A percentile compares a stretch with the other conserved stretches of the same genome.
Conservation (phyloP, 192 early-diverging fungal genomes). For the Backusella morwellensis region DNA sequence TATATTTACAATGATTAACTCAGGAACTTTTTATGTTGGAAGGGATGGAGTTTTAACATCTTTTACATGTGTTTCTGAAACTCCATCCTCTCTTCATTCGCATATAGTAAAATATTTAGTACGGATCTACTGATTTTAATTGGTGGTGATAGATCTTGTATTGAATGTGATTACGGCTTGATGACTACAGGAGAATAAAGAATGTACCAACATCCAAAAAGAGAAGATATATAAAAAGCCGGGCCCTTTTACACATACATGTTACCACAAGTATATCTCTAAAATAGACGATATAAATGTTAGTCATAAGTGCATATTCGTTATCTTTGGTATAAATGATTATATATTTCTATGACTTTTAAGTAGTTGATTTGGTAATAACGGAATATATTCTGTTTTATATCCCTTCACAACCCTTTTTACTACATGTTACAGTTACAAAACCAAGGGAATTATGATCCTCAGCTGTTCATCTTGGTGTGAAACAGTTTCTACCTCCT, state of each 20-base stretch:
- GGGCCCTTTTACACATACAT: not conserved
- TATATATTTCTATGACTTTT: not conserved
- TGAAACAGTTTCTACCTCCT: conserved; percentile 3
- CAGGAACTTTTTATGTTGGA: not conserved
- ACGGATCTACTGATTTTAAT: not conserved
- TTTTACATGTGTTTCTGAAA: not conserved
- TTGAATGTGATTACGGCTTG: not conserved
- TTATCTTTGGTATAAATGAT: not conserved
- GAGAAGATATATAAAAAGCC: not conserved
- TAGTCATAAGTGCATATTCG: not conserved
- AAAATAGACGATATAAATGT: not conserved
- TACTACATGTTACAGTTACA: not conserved
- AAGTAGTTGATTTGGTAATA: not conserved
- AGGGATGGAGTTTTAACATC: not conserved
- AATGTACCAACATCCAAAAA: not conserved
- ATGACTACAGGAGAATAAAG: not conserved
- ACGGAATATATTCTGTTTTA: not conserved
- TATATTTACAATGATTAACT: not conserved
- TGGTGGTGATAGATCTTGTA: not conserved
- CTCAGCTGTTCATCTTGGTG: conserved; percentile 5
- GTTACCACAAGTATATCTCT: not conserved
- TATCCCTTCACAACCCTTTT: not conserved
- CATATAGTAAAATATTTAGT: not conserved
- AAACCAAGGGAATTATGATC: not conserved
- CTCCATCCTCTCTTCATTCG: not conserved